phyloP scores from a whole-genome alignment of 176 grass and related monocot species.

The Oryza meyeriana region DNA sequence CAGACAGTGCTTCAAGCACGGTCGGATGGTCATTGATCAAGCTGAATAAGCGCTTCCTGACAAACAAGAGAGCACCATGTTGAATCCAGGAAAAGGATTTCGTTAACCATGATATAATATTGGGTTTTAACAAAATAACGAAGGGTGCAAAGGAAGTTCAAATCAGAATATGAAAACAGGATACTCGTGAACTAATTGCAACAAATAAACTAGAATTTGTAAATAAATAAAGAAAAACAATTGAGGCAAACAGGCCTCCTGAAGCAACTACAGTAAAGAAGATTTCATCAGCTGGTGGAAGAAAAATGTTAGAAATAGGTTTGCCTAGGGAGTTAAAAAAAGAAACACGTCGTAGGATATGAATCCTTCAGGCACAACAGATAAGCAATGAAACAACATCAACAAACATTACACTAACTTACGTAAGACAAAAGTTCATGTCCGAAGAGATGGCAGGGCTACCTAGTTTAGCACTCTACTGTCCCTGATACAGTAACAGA shows the following conservation, averaged over 20 bases:
- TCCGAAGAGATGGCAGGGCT: not conserved
- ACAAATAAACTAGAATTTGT: not conserved
- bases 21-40: conserved; percentile 66
- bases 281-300: not conserved
- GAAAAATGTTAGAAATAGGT: not conserved
- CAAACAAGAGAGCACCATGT: conserved; percentile 4
- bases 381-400: not conserved
- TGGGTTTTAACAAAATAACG: not conserved
- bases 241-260: not conserved
- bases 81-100: not conserved
- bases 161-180: not conserved
- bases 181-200: not conserved
- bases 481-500: not conserved
- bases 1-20: conserved; percentile 50
- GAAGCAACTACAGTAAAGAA: not conserved
- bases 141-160: not conserved
- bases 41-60: conserved; percentile 64
- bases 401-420: not conserved
- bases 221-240: not conserved
- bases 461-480: not conserved
- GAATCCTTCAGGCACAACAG: not conserved
- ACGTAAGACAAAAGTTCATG: not conserved
- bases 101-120: conserved; percentile 4
- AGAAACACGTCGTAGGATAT: not conserved
- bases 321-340: not conserved